A percentile compares a stretch with the other conserved stretches of the same genome.
Conservation (phyloP, 1,139 yeast species). For the Trichomonascaceae sp. region DNA sequence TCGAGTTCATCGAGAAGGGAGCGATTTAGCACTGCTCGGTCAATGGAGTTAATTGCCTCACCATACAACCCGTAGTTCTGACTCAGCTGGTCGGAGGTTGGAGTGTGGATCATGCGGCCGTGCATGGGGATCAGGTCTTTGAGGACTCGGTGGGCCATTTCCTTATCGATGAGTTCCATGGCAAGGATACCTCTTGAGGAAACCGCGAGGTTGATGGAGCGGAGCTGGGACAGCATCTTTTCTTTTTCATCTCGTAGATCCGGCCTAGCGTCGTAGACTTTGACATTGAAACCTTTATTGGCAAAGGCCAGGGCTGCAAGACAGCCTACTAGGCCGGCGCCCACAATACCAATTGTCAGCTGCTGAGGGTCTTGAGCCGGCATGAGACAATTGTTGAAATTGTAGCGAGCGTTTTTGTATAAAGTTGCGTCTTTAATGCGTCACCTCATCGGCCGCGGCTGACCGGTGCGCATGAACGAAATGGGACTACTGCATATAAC, state of each 20-base stretch:
- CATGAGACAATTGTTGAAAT: conserved; percentile 2
- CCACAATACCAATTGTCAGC: conserved; percentile 23
- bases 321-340: conserved; percentile 83
- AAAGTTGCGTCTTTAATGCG: too few relatives aligned
- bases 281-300: conserved; percentile 59
- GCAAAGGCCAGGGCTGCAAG: conserved; percentile 73
- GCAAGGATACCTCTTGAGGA: conserved; percentile 74
- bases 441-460: too few relatives aligned
- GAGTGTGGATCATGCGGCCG: conserved; percentile 81
- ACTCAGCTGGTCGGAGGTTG: conserved; percentile 47
- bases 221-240: conserved; percentile 15
- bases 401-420: conserved; percentile 1
- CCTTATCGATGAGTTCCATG: conserved; percentile 44
- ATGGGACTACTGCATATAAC: too few relatives aligned
- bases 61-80: conserved; percentile 78
- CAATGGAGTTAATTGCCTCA: conserved; percentile 76
- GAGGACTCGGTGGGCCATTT: conserved; percentile 43
- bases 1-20: conserved; percentile 51
- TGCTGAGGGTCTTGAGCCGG: conserved; percentile 1
- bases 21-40: conserved; percentile 57
- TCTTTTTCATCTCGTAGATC: conserved; percentile 26
- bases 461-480: too few relatives aligned
- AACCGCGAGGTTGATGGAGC: conserved; percentile 76
- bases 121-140: conserved; percentile 65
- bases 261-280: conserved; percentile 47